A percentile compares a stretch with the other conserved stretches of the same genome.
Evolutionary conservation across 768 basidiomycete genomes (phyloP).

Genomic region (Panaeolus papilionaceus): DNA sequence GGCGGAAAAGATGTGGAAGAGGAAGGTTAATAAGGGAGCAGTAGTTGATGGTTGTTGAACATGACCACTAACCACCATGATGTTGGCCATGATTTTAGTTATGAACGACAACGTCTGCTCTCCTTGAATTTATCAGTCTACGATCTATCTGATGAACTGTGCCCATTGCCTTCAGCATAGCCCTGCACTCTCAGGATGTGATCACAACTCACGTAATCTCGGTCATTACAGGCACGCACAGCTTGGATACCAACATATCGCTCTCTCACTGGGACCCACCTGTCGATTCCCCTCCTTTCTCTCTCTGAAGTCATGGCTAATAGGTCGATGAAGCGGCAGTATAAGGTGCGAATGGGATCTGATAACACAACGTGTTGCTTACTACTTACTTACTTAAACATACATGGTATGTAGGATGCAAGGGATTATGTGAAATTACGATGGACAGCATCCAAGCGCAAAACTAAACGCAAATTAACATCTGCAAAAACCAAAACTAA

Average conservation of each 20-base stretch:
- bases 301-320: not conserved
- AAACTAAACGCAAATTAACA: not conserved
- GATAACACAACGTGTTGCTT: too few relatives aligned
- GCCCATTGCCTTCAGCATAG: not conserved
- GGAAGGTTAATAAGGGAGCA: not conserved
- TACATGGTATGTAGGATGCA: not conserved
- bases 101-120: not conserved
- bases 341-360: not conserved
- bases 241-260: not conserved
- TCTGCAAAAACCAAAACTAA: not conserved
- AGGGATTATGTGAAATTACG: not conserved
- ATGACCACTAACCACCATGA: not conserved
- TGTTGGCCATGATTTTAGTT: too few relatives aligned
- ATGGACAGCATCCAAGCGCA: constrained; percentile 4
- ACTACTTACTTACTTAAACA: too few relatives aligned
- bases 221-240: not conserved
- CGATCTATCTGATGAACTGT: not conserved
- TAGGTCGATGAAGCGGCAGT: not conserved
- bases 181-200: constrained; percentile 1
- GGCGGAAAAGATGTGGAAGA: constrained; percentile 1
- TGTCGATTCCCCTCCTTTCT: not conserved
- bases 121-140: not conserved
- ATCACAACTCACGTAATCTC: constrained; percentile 10
- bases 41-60: not conserved
- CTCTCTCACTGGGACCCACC: not conserved